These are phyloP conservation scores for Oryza meyeriana DNA, from an alignment of 176 grass and related monocot genomes.

Conservation along the genomic window DNA sequence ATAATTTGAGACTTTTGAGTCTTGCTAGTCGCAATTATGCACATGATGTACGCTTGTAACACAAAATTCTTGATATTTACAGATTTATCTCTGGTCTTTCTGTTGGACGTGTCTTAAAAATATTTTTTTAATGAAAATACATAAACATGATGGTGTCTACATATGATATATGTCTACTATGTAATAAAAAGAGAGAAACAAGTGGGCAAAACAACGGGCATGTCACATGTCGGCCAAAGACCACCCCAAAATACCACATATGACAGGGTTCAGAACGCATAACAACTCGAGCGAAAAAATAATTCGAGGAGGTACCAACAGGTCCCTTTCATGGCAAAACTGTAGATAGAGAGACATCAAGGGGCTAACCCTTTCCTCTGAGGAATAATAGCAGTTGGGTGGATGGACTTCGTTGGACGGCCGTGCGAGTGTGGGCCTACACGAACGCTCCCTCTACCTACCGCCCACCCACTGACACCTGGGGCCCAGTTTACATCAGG, in stretches of 20 bases:
- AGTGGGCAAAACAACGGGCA: neutral
- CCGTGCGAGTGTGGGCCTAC: neutral
- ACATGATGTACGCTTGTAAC: too few species aligned
- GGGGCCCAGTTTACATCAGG: fast-evolving
- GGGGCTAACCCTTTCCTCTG: neutral
- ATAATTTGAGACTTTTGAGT: too few species aligned
- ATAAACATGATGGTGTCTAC: too few species aligned
- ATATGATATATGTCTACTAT: neutral
- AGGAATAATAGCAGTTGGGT: conserved; percentile 43
- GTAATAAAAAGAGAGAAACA: neutral
- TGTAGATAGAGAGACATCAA: conserved; percentile 19
- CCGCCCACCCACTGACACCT: neutral
- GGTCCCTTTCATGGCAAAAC: conserved; percentile 18
- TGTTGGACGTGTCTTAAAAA: too few species aligned
- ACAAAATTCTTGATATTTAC: too few species aligned
- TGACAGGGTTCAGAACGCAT: neutral
- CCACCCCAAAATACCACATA: neutral
- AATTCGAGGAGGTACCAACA: neutral
- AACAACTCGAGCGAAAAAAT: neutral
- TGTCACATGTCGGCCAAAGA: conserved; percentile 13
- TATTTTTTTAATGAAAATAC: too few species aligned
- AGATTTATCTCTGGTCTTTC: too few species aligned
- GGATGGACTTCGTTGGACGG: conserved; percentile 44
- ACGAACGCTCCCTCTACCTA: neutral
- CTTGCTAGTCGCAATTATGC: too few species aligned